Conservation (phyloP, 306 rosid species). For the Prunus dulcis region DNA sequence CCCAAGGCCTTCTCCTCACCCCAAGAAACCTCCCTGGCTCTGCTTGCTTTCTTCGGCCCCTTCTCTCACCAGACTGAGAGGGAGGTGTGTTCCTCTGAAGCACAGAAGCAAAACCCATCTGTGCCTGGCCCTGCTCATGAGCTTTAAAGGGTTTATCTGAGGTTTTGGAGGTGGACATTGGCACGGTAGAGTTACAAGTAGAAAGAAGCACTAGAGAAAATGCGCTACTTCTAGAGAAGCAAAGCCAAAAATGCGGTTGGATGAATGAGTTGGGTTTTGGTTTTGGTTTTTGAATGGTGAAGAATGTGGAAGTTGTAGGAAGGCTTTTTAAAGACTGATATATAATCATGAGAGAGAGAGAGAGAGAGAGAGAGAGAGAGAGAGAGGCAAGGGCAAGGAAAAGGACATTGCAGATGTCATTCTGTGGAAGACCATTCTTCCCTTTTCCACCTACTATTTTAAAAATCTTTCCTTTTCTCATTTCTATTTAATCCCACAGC, state of each 20-base stretch:
- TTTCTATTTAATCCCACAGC: slow-evolving; percentile 45
- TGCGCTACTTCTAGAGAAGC: background rate
- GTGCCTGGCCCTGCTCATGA: slow-evolving; percentile 41
- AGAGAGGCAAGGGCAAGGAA: slow-evolving; percentile 16
- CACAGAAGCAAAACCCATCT: slow-evolving; percentile 54
- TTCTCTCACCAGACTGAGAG: slow-evolving; percentile 56
- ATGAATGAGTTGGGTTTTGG: slow-evolving; percentile 14
- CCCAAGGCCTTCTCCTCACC: slow-evolving; percentile 94
- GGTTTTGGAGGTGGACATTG: slow-evolving; percentile 79
- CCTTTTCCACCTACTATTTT: slow-evolving; percentile 39
- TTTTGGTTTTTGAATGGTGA: slow-evolving; percentile 12
- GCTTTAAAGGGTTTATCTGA: slow-evolving; percentile 48
- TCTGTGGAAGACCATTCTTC: slow-evolving; percentile 46
- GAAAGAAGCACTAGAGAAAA: background rate
- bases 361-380: background rate
- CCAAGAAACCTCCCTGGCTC: slow-evolving; percentile 97
- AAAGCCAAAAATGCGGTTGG: background rate
- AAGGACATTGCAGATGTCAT: slow-evolving; percentile 61
- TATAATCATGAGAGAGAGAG: slow-evolving; percentile 31
- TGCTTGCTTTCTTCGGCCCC: slow-evolving; percentile 83
- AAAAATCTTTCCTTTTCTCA: slow-evolving; percentile 34
- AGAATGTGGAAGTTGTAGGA: slow-evolving; percentile 30
- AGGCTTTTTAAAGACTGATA: slow-evolving; percentile 59
- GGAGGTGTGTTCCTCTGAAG: slow-evolving; percentile 63
- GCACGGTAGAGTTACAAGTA: background rate